Evolutionary conservation across 2,329 filamentous ascomycete species (phyloP).

Genomic region (Tolypocladium pustulatum): DNA sequence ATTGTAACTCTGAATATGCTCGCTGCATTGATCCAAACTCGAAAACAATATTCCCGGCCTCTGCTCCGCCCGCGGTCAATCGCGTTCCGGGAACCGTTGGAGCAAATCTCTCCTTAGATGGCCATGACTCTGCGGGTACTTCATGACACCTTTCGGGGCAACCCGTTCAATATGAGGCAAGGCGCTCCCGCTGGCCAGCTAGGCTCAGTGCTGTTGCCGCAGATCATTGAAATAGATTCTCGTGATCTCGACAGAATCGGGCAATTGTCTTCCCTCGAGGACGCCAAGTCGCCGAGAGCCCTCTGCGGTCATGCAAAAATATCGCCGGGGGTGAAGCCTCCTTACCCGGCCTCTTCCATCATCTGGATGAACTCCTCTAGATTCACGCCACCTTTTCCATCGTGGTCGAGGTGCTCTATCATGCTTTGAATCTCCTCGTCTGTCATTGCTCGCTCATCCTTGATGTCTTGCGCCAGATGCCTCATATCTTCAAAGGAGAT

Average conservation of each 20-base stretch:
- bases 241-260: neutral
- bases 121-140: neutral
- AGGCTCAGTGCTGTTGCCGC: neutral
- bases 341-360: constrained; percentile 34
- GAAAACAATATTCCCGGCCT: neutral
- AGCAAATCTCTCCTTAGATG: neutral
- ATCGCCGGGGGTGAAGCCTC: neutral
- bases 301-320: neutral
- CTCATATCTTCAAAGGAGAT: constrained; percentile 84
- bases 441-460: constrained; percentile 67
- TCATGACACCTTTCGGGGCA: neutral
- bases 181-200: neutral
- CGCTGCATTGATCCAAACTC: neutral
- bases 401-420: constrained; percentile 96
- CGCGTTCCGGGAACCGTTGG: neutral
- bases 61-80: too few species aligned
- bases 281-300: neutral
- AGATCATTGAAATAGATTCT: neutral
- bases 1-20: neutral
- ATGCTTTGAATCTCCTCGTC: constrained; percentile 90
- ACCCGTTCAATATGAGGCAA: neutral
- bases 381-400: constrained; percentile 74
- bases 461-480: constrained; percentile 79
- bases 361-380: constrained; percentile 60
- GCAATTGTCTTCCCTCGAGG: neutral